Evolutionary conservation across 805 yeast genomes (phyloP).

Genomic region (Wickerhamiella lipophila): DNA sequence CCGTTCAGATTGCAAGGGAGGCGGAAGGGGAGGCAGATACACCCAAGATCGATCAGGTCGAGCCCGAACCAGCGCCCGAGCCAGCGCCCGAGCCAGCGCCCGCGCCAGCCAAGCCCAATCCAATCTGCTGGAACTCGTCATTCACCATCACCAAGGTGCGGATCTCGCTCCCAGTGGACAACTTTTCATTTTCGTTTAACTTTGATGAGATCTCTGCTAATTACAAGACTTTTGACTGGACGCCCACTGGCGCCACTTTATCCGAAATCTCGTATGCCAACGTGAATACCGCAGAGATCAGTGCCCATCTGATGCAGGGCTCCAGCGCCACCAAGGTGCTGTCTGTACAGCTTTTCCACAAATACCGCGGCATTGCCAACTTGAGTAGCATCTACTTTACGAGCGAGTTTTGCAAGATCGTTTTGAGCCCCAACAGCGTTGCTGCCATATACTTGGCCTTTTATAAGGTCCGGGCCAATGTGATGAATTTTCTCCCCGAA

Average conservation of each 20-base stretch:
- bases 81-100: too few species aligned
- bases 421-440: conserved; percentile 8
- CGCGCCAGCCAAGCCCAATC: too few species aligned
- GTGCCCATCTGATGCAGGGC: not conserved
- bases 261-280: not conserved
- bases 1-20: not conserved
- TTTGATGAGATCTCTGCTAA: not conserved
- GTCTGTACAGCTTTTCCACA: conserved; percentile 9
- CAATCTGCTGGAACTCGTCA: not conserved
- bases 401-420: conserved; percentile 9
- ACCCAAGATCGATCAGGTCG: too few species aligned
- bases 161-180: conserved; percentile 10
- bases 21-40: not conserved
- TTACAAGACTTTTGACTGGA: conserved; percentile 8
- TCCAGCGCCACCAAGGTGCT: not conserved
- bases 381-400: conserved; percentile 10
- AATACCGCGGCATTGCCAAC: not conserved
- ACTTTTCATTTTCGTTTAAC: conserved; percentile 1
- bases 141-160: conserved; percentile 1
- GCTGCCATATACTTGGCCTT: conserved; percentile 10
- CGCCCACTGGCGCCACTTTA: not conserved
- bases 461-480: conserved; percentile 8
- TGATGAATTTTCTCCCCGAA: not conserved
- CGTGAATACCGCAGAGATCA: conserved; percentile 4
- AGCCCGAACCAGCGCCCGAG: too few species aligned